A percentile compares a stretch with the other conserved stretches of the same genome.
Conservation (phyloP, 2,329 filamentous ascomycete genomes). For the Fusarium tuaranense region DNA sequence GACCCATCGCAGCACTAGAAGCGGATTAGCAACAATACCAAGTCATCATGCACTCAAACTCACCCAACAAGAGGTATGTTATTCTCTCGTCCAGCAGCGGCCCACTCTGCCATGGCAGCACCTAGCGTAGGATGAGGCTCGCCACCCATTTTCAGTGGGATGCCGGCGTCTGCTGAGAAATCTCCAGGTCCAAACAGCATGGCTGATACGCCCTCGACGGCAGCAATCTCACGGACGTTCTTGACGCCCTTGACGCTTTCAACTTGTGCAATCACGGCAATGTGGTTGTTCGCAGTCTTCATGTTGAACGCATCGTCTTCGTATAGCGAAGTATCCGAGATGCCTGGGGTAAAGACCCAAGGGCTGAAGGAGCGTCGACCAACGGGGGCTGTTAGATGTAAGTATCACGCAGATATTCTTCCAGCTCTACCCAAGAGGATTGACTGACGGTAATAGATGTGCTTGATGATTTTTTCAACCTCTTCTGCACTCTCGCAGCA, state of each 20-base stretch:
- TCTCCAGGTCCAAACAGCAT: not conserved
- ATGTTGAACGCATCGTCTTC: not conserved
- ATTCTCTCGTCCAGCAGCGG: not conserved
- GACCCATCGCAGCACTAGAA: not conserved
- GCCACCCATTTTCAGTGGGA: not conserved
- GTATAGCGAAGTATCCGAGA: not conserved
- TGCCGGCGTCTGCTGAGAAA: not conserved
- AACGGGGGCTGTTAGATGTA: not conserved
- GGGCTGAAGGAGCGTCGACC: constrained; percentile 1
- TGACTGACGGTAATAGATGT: not conserved
- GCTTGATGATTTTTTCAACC: not conserved
- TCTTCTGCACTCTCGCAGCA: not conserved
- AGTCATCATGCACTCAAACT: not conserved
- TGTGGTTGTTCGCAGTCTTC: not conserved
- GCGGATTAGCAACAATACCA: not conserved
- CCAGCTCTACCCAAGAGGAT: accelerated
- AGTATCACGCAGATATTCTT: not conserved
- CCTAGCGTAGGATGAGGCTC: not conserved
- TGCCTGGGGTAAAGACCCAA: not conserved
- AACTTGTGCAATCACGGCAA: not conserved
- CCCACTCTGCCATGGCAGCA: not conserved
- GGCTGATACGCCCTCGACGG: not conserved
- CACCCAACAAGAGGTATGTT: not conserved
- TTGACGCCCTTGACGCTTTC: not conserved
- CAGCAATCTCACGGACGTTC: not conserved